phyloP scores from a whole-genome alignment of 2,329 filamentous ascomycete species.

The Diaporthe sp. region DNA sequence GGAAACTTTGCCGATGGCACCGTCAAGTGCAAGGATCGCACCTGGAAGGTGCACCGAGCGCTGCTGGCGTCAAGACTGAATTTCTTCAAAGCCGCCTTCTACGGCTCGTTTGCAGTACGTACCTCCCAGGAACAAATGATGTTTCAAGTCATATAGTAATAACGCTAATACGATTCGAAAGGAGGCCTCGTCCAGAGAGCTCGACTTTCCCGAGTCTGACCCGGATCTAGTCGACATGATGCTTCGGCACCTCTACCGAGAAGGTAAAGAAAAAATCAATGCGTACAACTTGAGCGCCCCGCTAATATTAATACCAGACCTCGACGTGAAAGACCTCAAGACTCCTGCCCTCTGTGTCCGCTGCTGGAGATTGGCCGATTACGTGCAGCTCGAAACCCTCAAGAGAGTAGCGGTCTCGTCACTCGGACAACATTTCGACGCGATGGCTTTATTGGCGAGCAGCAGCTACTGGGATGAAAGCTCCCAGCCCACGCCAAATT shows the following conservation, averaged over 20 bases:
- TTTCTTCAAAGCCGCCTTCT: neutral
- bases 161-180: neutral
- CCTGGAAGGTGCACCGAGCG: neutral
- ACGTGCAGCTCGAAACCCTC: neutral
- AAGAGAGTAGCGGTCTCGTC: neutral
- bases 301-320: neutral
- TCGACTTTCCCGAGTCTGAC: neutral
- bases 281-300: rapidly evolving
- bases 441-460: neutral
- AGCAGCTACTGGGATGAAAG: no score
- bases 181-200: neutral
- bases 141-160: rapidly evolving
- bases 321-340: neutral
- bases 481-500: neutral
- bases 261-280: neutral
- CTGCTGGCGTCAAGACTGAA: neutral
- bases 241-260: neutral
- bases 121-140: no score
- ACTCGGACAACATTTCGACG: neutral
- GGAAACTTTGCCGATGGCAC: neutral
- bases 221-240: constrained; percentile 50
- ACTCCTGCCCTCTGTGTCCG: neutral
- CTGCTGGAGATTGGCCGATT: neutral
- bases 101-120: neutral
- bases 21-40: neutral